phyloP scores from a whole-genome alignment of 495 filamentous ascomycete species.

The Podospora australis region DNA sequence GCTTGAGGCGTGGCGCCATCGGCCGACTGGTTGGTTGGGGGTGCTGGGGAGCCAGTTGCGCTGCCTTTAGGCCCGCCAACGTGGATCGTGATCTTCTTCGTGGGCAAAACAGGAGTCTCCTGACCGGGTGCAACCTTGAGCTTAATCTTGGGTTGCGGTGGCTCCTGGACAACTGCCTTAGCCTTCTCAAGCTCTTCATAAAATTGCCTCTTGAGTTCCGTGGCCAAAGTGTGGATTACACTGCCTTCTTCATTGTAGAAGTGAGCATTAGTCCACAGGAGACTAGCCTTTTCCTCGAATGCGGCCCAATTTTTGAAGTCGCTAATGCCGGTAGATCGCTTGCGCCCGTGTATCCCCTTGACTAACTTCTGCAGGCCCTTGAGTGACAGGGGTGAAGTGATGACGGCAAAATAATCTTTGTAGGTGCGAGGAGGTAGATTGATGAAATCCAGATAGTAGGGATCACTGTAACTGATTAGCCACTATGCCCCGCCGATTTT shows the following conservation, averaged over 20 bases:
- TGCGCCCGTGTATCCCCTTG: slow-evolving; percentile 58
- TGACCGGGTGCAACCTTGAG: slow-evolving; percentile 52
- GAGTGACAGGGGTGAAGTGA: slow-evolving; percentile 65
- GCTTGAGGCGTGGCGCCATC: slow-evolving; percentile 22
- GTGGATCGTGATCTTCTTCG: slow-evolving; percentile 51
- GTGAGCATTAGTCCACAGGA: slow-evolving; percentile 80
- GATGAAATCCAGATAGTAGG: slow-evolving; percentile 57
- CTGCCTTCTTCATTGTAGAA: slow-evolving; percentile 87
- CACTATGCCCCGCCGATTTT: slow-evolving; percentile 4
- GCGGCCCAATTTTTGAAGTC: slow-evolving; percentile 71
- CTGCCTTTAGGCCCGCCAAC: slow-evolving; percentile 45
- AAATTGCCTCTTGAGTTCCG: slow-evolving; percentile 69
- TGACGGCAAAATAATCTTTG: slow-evolving; percentile 72
- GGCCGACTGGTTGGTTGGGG: slow-evolving; percentile 35
- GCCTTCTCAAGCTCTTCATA: slow-evolving; percentile 59
- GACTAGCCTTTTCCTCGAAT: slow-evolving; percentile 69
- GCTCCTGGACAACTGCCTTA: slow-evolving; percentile 56
- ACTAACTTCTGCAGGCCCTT: slow-evolving; percentile 64
- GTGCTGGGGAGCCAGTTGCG: slow-evolving; percentile 49
- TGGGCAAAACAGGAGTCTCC: slow-evolving; percentile 27
- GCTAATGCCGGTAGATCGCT: slow-evolving; percentile 56
- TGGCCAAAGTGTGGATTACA: slow-evolving; percentile 63
- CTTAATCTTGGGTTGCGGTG: slow-evolving; percentile 67
- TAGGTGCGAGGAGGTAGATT: slow-evolving; percentile 56
- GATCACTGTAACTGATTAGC: slow-evolving; percentile 35